Percentiles rank a stretch among this genome's conserved stretches.
phyloP scores from a whole-genome alignment of 1,284 basidiomycete species.

The Fomitopsis pinicola region DNA sequence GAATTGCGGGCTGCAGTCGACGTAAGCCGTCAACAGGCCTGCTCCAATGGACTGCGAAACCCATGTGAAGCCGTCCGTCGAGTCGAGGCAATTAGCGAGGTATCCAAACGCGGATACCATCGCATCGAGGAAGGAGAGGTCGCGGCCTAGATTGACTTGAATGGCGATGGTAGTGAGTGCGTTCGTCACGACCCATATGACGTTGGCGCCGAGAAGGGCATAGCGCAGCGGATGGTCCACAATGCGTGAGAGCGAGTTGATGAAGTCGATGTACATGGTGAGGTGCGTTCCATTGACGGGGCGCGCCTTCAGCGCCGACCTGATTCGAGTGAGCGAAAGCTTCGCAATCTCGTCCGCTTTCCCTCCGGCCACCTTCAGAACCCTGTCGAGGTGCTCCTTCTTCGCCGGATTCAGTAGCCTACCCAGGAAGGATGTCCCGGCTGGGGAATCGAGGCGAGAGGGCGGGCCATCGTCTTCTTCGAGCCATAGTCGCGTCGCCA shows the following conservation, averaged over 20 bases:
- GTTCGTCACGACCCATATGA: conserved; percentile 27
- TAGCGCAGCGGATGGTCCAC: conserved; percentile 27
- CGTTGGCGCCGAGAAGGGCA: conserved; percentile 29
- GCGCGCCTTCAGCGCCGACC: conserved; percentile 13
- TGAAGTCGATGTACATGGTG: conserved; percentile 28
- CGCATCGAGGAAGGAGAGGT: conserved; percentile 20
- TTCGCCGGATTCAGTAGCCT: conserved; percentile 23
- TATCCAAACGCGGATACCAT: conserved; percentile 30
- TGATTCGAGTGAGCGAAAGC: conserved; percentile 25
- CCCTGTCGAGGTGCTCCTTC: conserved; percentile 23
- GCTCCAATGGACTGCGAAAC: conserved; percentile 29
- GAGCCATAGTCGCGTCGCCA: conserved; percentile 32
- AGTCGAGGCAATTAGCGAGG: conserved; percentile 32
- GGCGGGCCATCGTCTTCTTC: conserved; percentile 25
- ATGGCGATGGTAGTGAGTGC: conserved; percentile 26
- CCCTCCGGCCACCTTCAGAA: conserved; percentile 23
- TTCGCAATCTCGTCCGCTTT: conserved; percentile 26
- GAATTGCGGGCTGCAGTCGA: conserved; percentile 27
- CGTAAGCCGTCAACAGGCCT: conserved; percentile 30
- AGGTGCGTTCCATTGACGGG: conserved; percentile 8
- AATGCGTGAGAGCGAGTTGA: conserved; percentile 27
- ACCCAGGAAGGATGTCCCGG: conserved; percentile 27
- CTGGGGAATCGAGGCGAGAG: conserved; percentile 22
- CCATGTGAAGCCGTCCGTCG: conserved; percentile 36
- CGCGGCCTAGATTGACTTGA: conserved; percentile 17